These are phyloP conservation scores for Cladosporium halotolerans DNA, from an alignment of 2,329 filamentous ascomycete genomes.

Conservation along the genomic window DNA sequence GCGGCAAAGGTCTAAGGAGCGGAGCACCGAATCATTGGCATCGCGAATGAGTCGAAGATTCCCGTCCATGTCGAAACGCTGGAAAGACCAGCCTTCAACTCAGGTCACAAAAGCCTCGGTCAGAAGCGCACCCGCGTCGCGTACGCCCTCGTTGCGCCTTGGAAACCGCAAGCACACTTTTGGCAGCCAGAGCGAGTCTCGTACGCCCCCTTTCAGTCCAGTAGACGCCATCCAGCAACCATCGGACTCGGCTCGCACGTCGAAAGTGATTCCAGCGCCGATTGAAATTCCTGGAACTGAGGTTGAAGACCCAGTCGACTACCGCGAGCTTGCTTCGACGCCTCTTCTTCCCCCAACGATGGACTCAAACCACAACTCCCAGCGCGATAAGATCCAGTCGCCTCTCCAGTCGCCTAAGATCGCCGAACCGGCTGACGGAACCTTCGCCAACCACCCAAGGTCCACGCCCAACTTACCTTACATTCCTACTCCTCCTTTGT, in stretches of 20 bases:
- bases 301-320: conserved; percentile 42
- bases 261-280: conserved; percentile 10
- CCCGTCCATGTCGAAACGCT: conserved; percentile 49
- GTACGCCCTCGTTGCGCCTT: conserved; percentile 65
- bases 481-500: conserved; percentile 65
- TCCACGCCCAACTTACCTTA: conserved; percentile 44
- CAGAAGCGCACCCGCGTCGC: conserved; percentile 31
- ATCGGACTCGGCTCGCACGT: conserved; percentile 7
- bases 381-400: conserved; percentile 48
- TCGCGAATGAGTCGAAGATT: conserved; percentile 17
- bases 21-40: conserved; percentile 17
- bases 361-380: conserved; percentile 26
- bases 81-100: conserved; percentile 39
- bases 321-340: conserved; percentile 66
- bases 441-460: conserved; percentile 40
- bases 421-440: conserved; percentile 50
- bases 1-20: conserved; percentile 46
- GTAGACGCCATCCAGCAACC: conserved; percentile 7
- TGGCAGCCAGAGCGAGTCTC: conserved; percentile 39
- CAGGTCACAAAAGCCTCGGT: conserved; percentile 21
- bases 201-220: conserved; percentile 31
- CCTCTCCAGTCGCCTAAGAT: conserved; percentile 82
- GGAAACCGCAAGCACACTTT: conserved; percentile 66
- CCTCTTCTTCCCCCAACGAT: conserved; percentile 80
- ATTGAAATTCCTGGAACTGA: conserved; percentile 19